Evolutionary conservation across 768 basidiomycete species (phyloP), one percentile per base, ranked within the genome.

Genomic region (Candolleomyces efflorescens): DNA sequence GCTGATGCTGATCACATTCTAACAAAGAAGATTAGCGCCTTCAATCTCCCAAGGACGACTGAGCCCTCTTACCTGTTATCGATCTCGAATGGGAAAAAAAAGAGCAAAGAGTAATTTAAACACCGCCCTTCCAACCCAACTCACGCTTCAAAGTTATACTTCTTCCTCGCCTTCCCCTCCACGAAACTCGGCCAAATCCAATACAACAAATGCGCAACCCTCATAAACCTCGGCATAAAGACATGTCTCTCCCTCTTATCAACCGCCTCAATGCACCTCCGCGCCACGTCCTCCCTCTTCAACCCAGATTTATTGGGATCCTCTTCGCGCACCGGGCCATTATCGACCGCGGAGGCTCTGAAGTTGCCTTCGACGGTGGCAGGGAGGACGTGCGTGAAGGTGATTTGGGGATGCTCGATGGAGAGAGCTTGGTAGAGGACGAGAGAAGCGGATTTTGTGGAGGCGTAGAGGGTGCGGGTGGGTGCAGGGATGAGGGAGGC

Each of bases 401-500:
- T 47, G 62, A 94, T 82, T 2, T 70, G 65, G 5, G 90, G 88
- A 60, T 93, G 87, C 62, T 94, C 92, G 59, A 92, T 89, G 3
- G 91, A 75, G 32, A 94, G 82, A 0, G 87, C 78, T 69, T 90
- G 89, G 69, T 85, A 93, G 56, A 94, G 83, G 5, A 87, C 61
- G 26, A 91, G 80, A 1, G 89, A 84, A 0, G 93, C 89, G 2
- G 87, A 78, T 69, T 98, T 97, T 10, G 89, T 90, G 3, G 92
- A 84, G 0, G 81, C 84, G 67, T 98, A 98, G 37, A 98, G 73
- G 0, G 90, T 75, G 6, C 94, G 86, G 0, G 90, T 93, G 0
- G 94, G 94, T 0, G 94, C 84, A 2, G 94, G 90, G 37, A 94
- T 85, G 5, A 87, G 75, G 2, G 91, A 84, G 2, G 87, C 94